These are phyloP conservation scores for Ophiosphaerella korrae DNA, from an alignment of 2,329 filamentous ascomycete genomes.

Conservation along the genomic window DNA sequence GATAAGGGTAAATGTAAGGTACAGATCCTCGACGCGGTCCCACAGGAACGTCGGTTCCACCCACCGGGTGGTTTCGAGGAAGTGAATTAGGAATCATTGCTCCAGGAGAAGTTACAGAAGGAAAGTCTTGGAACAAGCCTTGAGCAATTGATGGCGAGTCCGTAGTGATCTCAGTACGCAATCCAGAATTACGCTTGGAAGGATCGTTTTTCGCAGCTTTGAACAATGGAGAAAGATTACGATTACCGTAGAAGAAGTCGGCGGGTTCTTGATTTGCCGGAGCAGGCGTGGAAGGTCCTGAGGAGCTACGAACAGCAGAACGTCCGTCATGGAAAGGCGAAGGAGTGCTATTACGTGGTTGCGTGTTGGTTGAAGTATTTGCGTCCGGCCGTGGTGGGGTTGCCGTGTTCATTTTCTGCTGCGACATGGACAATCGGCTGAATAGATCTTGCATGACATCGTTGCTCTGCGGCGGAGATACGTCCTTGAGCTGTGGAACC, in stretches of 20 bases:
- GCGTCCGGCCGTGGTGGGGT: slow-evolving; percentile 31
- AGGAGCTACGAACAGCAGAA: slow-evolving; percentile 37
- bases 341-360: slow-evolving; percentile 41
- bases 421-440: slow-evolving; percentile 43
- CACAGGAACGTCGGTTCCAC: slow-evolving; percentile 12
- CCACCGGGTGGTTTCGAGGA: slow-evolving; percentile 21
- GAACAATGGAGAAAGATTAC: slow-evolving; percentile 57
- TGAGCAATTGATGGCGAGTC: slow-evolving; percentile 36
- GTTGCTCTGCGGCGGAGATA: slow-evolving; percentile 49
- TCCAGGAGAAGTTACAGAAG: slow-evolving; percentile 20
- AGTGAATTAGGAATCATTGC: slow-evolving; percentile 27
- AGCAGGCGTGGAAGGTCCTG: slow-evolving; percentile 42
- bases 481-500: slow-evolving; percentile 29
- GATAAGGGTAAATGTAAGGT: slow-evolving; percentile 31
- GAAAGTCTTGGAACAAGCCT: slow-evolving; percentile 29
- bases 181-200: slow-evolving; percentile 48
- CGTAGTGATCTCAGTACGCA: slow-evolving; percentile 51
- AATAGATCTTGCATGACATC: slow-evolving; percentile 54
- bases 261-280: slow-evolving; percentile 30
- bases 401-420: slow-evolving; percentile 28
- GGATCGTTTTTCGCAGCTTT: slow-evolving; percentile 53
- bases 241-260: slow-evolving; percentile 50
- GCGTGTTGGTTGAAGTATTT: slow-evolving; percentile 27
- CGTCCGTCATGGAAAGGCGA: slow-evolving; percentile 47
- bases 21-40: slow-evolving; percentile 32